Conservation (phyloP, 345 rosid species). For the Carallia brachiata region DNA sequence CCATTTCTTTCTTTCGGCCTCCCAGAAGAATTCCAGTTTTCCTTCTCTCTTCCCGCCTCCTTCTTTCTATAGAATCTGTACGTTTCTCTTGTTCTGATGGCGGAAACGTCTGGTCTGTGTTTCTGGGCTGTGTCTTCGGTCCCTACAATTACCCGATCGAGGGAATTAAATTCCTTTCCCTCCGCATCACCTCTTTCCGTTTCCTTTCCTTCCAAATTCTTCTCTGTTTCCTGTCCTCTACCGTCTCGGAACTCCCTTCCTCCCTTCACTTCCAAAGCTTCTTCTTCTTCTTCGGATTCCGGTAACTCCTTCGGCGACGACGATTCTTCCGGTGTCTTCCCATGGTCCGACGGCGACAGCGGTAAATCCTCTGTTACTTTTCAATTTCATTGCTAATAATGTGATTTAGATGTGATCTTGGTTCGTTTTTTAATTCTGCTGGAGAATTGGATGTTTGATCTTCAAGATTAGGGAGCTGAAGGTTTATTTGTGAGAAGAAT, state of each 20-base stretch:
- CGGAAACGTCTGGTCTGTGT: constrained; percentile 36
- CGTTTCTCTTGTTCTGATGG: constrained; percentile 29
- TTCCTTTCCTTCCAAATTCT: constrained; percentile 22
- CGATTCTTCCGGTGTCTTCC: constrained; percentile 63
- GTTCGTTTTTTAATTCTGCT: constrained; percentile 1
- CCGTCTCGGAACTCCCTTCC: constrained; percentile 40
- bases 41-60: neutral
- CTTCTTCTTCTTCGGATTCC: constrained; percentile 48
- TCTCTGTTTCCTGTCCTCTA: constrained; percentile 22
- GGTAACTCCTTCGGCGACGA: constrained; percentile 48
- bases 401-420: neutral
- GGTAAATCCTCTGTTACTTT: constrained; percentile 33
- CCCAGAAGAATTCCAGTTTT: neutral
- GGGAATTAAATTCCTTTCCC: constrained; percentile 25
- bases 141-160: constrained; percentile 32
- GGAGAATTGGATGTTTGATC: neutral
- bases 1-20: too few relatives aligned
- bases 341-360: constrained; percentile 58
- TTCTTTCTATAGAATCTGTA: neutral
- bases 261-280: constrained; percentile 48
- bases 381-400: neutral
- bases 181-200: constrained; percentile 10
- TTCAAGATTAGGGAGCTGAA: too few relatives aligned
- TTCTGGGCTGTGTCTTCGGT: constrained; percentile 9
- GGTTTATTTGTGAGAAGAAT: too few relatives aligned